These are phyloP conservation scores for Sporisorium sorghi DNA, from an alignment of 1,284 basidiomycete genomes.

Conservation along the genomic window DNA sequence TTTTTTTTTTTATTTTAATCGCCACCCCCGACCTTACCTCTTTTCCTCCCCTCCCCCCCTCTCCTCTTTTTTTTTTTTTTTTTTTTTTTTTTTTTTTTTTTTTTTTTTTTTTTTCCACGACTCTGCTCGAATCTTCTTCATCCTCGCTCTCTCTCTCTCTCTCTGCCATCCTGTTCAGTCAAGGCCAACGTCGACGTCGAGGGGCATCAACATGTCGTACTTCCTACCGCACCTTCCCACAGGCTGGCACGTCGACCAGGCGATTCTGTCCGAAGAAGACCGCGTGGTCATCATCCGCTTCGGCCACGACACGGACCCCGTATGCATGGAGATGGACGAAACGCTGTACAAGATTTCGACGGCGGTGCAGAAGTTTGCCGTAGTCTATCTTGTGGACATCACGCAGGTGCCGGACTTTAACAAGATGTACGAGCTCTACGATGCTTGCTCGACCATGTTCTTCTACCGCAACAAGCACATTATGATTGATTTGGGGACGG, in stretches of 20 bases:
- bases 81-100: too few species aligned
- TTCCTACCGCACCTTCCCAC: constrained; percentile 91
- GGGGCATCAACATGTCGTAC: constrained; percentile 69
- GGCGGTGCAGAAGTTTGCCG: constrained; percentile 97
- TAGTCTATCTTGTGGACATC: constrained; percentile 94
- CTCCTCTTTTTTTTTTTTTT: too few species aligned
- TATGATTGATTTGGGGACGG: constrained; percentile 99
- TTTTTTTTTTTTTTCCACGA: too few species aligned
- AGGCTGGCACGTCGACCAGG: constrained; percentile 73
- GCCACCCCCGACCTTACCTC: too few species aligned
- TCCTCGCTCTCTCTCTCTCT: neutral
- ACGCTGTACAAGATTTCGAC: constrained; percentile 91
- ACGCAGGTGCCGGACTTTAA: constrained; percentile 99
- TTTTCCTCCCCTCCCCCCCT: too few species aligned
- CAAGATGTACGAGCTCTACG: constrained; percentile 75
- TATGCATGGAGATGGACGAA: constrained; percentile 99
- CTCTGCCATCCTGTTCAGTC: too few species aligned
- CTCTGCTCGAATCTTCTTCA: constrained; percentile 1
- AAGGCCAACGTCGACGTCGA: neutral
- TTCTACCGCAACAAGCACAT: constrained; percentile 89
- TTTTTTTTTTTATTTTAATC: too few species aligned
- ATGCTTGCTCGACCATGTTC: constrained; percentile 59
- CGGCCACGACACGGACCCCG: constrained; percentile 86
- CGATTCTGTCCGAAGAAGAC: constrained; percentile 97
- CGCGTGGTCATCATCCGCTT: constrained; percentile 94